Base-by-base conservation (phyloP, 2,329 filamentous ascomycete species). In the Pestalotiopsis sp. region DNA sequence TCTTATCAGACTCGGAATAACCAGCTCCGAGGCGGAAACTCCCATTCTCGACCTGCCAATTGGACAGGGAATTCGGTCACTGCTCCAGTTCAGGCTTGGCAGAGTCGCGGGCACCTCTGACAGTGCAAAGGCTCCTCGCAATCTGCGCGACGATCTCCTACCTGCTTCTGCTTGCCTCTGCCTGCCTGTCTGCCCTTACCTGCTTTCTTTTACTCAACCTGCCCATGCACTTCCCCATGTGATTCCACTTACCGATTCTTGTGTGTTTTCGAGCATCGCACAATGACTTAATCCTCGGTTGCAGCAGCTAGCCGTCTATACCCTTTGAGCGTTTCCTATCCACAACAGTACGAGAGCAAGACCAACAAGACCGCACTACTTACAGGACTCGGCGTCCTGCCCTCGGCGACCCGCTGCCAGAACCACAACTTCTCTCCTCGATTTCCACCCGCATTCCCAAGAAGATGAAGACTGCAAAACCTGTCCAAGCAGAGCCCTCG, bases 381-480 rank as follows among this genome's bases (percentile, higher is more conserved):
- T 2, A 36, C 31, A 36, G 31, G 31, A 36, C 31, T 66, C 31
- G 63, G 27, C 49, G 14, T 57, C 45, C 41, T 25, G 27, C 41
- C 49, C 52, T 66, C 45, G 41, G 57, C 63, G 11, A 56, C 45
- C 52, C 20, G 23, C 14, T 14, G 13, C n/a, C 45, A 45, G 6
- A 17, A 63, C 49, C 45, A 67, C 23, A 31, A 17, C 49, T 45
- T 40, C 52, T 49, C n/a, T 61, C 31, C 41, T 38, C 64, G 56
- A 67, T 36, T 23, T 20, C 17, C n/a, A 49, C 25, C n/a, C 45
- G 59, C 23, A 27, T 38, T 27, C 13, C 41, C 65, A 59, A 45
- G 49, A 80, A 75, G 52, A 90, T 90, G 87, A 90, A 87, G 80
- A 85, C 86, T 60, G 84, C 85, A 63, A 89, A 87, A 74, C 80